Base-by-base conservation (phyloP, 2,329 filamentous ascomycete species). In the Alternaria ventricosa region DNA sequence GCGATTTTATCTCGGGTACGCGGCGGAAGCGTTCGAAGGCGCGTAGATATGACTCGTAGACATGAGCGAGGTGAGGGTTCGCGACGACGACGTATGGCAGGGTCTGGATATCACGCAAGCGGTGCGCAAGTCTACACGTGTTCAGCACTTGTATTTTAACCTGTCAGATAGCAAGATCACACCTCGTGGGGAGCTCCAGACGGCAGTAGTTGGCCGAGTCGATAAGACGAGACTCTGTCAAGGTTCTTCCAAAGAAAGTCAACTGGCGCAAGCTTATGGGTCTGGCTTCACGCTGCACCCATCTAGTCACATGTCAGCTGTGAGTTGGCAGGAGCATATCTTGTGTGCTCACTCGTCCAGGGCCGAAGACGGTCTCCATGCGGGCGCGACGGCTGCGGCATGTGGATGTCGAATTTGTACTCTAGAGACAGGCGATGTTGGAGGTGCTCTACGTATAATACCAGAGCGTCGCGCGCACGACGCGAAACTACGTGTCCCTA, bases 181-280 rank as follows among this genome's bases (percentile, higher is more conserved):
- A 91, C 90, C 92, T 88, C 7, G 92, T 96, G 7, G 95, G 95
- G 56, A 99, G 87, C 83, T 99, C 96, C 6, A 94, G 94, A 61
- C 96, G 92, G 56, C 98, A 94, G 84, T 99, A 99, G 82, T 99
- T 99, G 65, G 96, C 96, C 46, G 94, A 97, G 82, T 92, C 94
- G 71, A 99, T 88, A 65, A 99, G 86, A 61, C 96, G 90, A 55
- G 89, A 87, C 82, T 98, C 94, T 51, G 94, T 97, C 77, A 99
- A 83, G 22, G 94, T 96, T 51, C 96, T 91, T 28, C 96, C 96
- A 81, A 98, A 99, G 75, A 98, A 96, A 83, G 97, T 98, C 74
- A 99, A 87, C 82, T 98, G 96, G 62, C 96, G 92, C 73, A 99
- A 84, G 82, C 93, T 97, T 78, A 99, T 97, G n/a, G 96, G 96